phyloP scores from a whole-genome alignment of 2,329 filamentous ascomycete genomes.

The Aspergillus quadrilineatus region DNA sequence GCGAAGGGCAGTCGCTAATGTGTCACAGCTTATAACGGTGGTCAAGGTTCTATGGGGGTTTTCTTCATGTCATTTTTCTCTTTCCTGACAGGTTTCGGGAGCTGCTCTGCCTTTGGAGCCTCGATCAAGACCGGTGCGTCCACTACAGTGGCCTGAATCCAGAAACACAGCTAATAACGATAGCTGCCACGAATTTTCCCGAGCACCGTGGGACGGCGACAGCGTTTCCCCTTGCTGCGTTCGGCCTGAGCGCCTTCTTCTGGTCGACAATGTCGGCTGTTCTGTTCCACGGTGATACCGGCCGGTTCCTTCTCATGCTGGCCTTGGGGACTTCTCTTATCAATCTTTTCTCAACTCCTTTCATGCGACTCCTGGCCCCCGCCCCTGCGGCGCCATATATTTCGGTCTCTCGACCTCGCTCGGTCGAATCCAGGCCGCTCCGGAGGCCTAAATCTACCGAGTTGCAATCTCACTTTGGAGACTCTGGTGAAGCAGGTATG shows the following conservation, averaged over 20 bases:
- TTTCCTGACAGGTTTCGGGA: slow-evolving; percentile 81
- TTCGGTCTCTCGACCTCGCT: slow-evolving; percentile 35
- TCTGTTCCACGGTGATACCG: slow-evolving; percentile 79
- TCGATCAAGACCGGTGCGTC: slow-evolving; percentile 70
- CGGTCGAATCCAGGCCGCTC: slow-evolving; percentile 32
- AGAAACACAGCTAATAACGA: slow-evolving; percentile 13
- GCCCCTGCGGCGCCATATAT: slow-evolving; percentile 53
- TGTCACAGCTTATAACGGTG: slow-evolving; percentile 66
- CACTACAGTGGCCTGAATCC: background rate
- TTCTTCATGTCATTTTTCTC: slow-evolving; percentile 73
- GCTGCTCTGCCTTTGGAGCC: slow-evolving; percentile 86
- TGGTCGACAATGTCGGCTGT: slow-evolving; percentile 79
- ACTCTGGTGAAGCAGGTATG: slow-evolving; percentile 39
- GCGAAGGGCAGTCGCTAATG: slow-evolving; percentile 8
- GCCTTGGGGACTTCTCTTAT: slow-evolving; percentile 75
- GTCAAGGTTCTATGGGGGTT: slow-evolving; percentile 57
- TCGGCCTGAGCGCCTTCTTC: slow-evolving; percentile 94
- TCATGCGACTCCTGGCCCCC: slow-evolving; percentile 71
- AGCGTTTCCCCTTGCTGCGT: slow-evolving; percentile 86
- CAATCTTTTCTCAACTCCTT: slow-evolving; percentile 76
- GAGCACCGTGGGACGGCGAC: slow-evolving; percentile 89
- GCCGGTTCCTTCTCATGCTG: slow-evolving; percentile 75
- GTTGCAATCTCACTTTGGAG: slow-evolving; percentile 24
- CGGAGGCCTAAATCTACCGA: slow-evolving; percentile 34
- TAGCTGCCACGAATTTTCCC: slow-evolving; percentile 86